These are phyloP conservation scores for Lachnellula arida DNA, from an alignment of 2,329 filamentous ascomycete genomes.

Conservation along the genomic window DNA sequence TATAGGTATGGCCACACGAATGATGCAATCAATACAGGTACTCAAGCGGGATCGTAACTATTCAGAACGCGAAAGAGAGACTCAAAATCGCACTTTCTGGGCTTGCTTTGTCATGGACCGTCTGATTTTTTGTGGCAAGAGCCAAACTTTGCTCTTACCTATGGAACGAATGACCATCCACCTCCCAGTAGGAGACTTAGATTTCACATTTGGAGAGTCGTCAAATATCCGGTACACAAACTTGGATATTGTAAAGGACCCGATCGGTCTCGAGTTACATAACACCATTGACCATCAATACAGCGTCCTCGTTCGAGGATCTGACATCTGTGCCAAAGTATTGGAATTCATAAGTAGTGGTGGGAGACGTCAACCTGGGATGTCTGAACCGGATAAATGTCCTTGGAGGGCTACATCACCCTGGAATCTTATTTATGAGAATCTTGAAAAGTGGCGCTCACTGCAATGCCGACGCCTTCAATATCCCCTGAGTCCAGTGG, in stretches of 20 bases:
- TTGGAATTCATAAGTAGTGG: conserved; percentile 39
- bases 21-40: conserved; percentile 25
- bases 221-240: background rate
- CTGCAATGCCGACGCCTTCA: conserved; percentile 18
- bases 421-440: conserved; percentile 34
- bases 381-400: conserved; percentile 37
- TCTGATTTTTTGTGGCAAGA: conserved; percentile 39
- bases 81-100: conserved; percentile 41
- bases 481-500: conserved; percentile 25
- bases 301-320: conserved; percentile 36
- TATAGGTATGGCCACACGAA: no score
- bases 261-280: no score
- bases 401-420: conserved; percentile 39
- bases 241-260: background rate
- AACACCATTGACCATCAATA: conserved; percentile 21
- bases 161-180: conserved; percentile 2
- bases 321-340: conserved; percentile 38
- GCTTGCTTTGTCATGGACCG: conserved; percentile 43
- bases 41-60: conserved; percentile 18
- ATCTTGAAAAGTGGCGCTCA: background rate
- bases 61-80: conserved; percentile 13
- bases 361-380: conserved; percentile 37
- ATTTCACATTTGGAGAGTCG: conserved; percentile 32
- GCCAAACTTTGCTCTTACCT: conserved; percentile 28
- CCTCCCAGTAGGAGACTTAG: conserved; percentile 32